Base-by-base conservation (phyloP, 371 early-diverging fungal species). In the Coemansia sp. region DNA sequence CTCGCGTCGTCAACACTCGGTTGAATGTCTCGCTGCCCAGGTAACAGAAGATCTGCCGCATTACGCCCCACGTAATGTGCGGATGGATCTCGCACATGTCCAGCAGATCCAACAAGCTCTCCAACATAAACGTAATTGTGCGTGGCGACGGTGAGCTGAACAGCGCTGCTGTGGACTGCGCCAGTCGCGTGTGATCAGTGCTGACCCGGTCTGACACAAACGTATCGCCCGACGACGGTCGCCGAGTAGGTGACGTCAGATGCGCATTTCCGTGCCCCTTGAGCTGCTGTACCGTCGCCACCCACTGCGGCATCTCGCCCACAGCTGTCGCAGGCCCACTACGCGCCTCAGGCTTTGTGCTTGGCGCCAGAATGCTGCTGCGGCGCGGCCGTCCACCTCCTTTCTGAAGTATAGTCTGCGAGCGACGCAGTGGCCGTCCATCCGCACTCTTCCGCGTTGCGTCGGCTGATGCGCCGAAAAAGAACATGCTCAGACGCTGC, bases 1-100 rank as follows among this genome's bases (percentile, higher is more conserved):
- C 86, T 59, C 88, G 86, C 69, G 84, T 86, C 6, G 83, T 82
- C 57, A 95, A 74, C 70, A 97, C 90, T 2, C 86, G 86, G 72
- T 95, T 95, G 79, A 95, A 94, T 28, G 92, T 59, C 71, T 91
- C 91, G 62, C 87, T 84, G 16, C 89, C 86, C 16, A 93, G 67
- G 67, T 84, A 90, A 71, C 92, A 86, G 67, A 93, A 83, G 23
- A 93, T 68, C 68, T 94, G 94, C 11, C 83, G 81, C 28, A 93
- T 67, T 1, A 88, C 80, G 44, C 93, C 90, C 59, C 87, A 84
- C 21, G 87, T 81, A 56, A 94, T 86, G n/a, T 81, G 80, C 26
- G 79, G 66, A 25, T 79, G 79, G 47, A 71, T 59, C 71, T 79
- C 71, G 68, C 80, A 79, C 59, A 78, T 64, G 18, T 71, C 66